Conservation (phyloP, 1,284 basidiomycete genomes). For the Ceraceosorus guamensis region DNA sequence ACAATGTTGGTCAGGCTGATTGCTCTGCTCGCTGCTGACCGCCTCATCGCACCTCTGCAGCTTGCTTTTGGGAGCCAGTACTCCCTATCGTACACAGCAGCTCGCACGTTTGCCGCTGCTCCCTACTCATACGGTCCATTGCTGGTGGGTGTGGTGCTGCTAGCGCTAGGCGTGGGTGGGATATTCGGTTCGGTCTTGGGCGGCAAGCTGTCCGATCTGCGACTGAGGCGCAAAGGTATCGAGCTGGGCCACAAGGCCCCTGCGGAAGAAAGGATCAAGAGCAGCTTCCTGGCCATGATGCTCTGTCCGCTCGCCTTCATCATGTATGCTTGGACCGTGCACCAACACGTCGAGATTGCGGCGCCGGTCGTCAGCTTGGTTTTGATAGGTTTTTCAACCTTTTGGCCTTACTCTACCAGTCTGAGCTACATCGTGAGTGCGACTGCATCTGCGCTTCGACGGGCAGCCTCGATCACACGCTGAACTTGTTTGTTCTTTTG, state of each 20-base stretch:
- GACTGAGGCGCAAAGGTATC: constrained; percentile 52
- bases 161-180: constrained; percentile 52
- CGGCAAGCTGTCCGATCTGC: constrained; percentile 67
- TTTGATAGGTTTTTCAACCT: constrained; percentile 42
- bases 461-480: too few species aligned
- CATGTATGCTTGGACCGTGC: constrained; percentile 68
- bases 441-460: too few species aligned
- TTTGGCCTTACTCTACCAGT: constrained; percentile 65
- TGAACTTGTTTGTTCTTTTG: too few species aligned
- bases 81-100: constrained; percentile 10
- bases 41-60: background rate
- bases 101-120: constrained; percentile 11
- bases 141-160: constrained; percentile 14
- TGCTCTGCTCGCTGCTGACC: too few species aligned
- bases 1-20: too few species aligned
- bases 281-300: constrained; percentile 30
- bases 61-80: constrained; percentile 15
- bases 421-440: constrained; percentile 46
- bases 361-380: constrained; percentile 16
- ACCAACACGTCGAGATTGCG: constrained; percentile 54
- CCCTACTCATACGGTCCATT: constrained; percentile 13
- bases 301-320: constrained; percentile 53
- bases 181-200: constrained; percentile 66
- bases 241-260: constrained; percentile 1
- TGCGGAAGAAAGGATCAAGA: constrained; percentile 14